Conservation (phyloP, 371 early-diverging fungal genomes). For the Cokeromyces recurvatus region DNA sequence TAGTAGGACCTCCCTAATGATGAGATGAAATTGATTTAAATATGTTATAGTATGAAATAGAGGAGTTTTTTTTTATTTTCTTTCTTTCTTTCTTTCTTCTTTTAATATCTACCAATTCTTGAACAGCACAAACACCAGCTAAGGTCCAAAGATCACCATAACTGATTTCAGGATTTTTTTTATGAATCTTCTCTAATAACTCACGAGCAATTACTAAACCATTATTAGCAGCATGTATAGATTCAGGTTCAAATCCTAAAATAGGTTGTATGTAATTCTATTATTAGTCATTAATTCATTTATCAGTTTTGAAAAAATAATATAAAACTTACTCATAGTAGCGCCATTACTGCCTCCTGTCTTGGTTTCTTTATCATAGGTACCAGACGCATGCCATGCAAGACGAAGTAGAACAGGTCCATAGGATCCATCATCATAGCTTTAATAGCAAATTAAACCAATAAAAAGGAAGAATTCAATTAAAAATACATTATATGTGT, state of each 20-base stretch:
- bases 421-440: constrained; percentile 89
- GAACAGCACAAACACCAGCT: constrained; percentile 86
- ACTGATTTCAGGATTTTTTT: constrained; percentile 77
- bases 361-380: constrained; percentile 72
- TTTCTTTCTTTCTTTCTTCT: no score
- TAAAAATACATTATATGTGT: no score
- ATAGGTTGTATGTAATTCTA: no score
- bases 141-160: constrained; percentile 94
- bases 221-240: constrained; percentile 79
- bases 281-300: no score
- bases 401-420: constrained; percentile 88
- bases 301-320: no score
- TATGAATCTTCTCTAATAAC: constrained; percentile 80
- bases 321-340: constrained; percentile 67
- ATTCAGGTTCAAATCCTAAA: constrained; percentile 68
- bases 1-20: constrained; percentile 71
- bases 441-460: constrained; percentile 1
- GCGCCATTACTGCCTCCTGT: constrained; percentile 92
- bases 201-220: constrained; percentile 81
- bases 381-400: constrained; percentile 95
- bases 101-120: constrained; percentile 74
- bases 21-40: no score
- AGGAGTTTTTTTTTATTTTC: no score
- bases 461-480: no score
- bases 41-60: no score